A percentile compares a stretch with the other conserved stretches of the same genome.
Conservation (phyloP, 2,329 filamentous ascomycete genomes). For the Colletotrichum musae region DNA sequence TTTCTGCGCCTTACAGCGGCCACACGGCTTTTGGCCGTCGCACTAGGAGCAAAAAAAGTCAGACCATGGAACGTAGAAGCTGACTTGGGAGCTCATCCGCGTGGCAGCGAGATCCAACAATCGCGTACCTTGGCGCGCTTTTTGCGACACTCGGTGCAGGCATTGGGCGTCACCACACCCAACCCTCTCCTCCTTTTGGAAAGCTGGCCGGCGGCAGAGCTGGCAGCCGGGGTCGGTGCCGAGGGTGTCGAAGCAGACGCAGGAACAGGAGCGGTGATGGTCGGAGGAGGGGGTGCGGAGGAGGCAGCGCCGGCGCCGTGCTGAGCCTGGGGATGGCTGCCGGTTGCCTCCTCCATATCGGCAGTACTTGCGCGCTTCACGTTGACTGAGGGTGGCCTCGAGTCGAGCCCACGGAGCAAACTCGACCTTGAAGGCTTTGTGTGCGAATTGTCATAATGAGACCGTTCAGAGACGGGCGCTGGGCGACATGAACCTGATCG, state of each 20-base stretch:
- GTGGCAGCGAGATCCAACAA: neutral
- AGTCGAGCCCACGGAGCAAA: conserved; percentile 36
- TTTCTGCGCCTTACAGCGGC: conserved; percentile 68
- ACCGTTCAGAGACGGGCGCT: conserved; percentile 34
- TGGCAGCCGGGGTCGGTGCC: conserved; percentile 26
- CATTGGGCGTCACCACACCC: conserved; percentile 72
- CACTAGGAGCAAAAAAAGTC: conserved; percentile 58
- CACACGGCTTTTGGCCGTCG: conserved; percentile 70
- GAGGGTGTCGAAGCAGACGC: conserved; percentile 18
- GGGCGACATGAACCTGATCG: conserved; percentile 20
- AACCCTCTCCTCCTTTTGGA: conserved; percentile 69
- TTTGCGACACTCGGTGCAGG: conserved; percentile 73
- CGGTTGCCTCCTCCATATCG: conserved; percentile 41
- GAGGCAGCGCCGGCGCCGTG: conserved; percentile 35
- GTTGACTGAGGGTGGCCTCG: conserved; percentile 37
- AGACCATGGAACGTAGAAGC: neutral
- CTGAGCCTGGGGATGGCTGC: conserved; percentile 34
- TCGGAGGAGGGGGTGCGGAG: conserved; percentile 31
- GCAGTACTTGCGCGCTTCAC: conserved; percentile 40
- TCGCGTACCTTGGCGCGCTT: conserved; percentile 71
- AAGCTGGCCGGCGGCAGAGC: conserved; percentile 46
- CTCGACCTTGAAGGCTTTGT: conserved; percentile 38
- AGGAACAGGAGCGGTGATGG: conserved; percentile 18
- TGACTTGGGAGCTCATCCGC: neutral
- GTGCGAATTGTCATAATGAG: conserved; percentile 40